A percentile compares a stretch with the other conserved stretches of the same genome.
phyloP scores from a whole-genome alignment of 164 flowering plant species.

The Stephania japonica region DNA sequence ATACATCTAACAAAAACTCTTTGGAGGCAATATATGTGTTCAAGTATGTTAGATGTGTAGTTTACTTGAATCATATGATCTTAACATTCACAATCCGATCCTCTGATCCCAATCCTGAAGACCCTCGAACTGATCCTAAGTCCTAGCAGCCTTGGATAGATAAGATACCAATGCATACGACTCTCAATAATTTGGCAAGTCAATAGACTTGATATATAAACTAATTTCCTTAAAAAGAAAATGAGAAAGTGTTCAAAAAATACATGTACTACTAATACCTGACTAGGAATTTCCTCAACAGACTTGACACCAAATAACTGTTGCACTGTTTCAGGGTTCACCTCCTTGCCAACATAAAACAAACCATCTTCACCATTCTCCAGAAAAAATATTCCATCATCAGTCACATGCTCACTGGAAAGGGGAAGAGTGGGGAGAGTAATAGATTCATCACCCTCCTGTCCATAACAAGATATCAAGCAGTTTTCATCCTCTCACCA shows the following conservation, averaged over 20 bases:
- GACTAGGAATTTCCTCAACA: constrained; percentile 61
- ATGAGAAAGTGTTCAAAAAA: neutral
- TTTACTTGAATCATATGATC: too few relatives aligned
- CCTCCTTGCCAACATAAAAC: constrained; percentile 69
- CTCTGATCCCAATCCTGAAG: too few relatives aligned
- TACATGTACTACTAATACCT: constrained; percentile 37
- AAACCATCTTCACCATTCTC: constrained; percentile 91
- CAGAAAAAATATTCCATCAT: constrained; percentile 81
- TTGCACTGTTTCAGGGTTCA: constrained; percentile 39
- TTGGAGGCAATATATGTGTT: too few relatives aligned
- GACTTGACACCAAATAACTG: constrained; percentile 67
- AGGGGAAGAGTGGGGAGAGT: constrained; percentile 66
- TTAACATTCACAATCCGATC: too few relatives aligned
- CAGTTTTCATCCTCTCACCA: neutral
- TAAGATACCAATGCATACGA: neutral
- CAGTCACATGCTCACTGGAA: constrained; percentile 80
- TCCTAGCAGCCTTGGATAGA: neutral
- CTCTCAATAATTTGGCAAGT: neutral
- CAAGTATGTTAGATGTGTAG: too few relatives aligned
- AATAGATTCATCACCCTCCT: constrained; percentile 58
- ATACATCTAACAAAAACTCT: too few relatives aligned
- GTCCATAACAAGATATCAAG: constrained; percentile 6
- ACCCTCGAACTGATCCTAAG: too few relatives aligned
- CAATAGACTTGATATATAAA: neutral
- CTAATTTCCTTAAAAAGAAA: neutral